Evolutionary conservation across 75 land plant species (phyloP).

Genomic region (Pinus taeda): DNA sequence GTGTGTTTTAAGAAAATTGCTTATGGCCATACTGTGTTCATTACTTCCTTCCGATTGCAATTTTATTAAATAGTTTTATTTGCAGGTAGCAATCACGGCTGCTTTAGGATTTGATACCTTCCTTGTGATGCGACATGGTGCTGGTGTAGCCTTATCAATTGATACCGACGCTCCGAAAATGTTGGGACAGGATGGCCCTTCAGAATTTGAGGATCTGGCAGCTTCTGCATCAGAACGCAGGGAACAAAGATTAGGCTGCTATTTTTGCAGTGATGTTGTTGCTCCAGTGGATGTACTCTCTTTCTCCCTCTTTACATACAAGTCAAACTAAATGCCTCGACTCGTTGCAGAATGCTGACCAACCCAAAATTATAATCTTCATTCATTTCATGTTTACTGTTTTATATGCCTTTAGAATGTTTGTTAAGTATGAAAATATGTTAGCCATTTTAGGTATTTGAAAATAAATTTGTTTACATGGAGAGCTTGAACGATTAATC

Average conservation of each 20-base stretch:
- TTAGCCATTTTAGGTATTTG: not conserved
- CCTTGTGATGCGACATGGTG: slow-evolving; percentile 99
- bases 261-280: slow-evolving; percentile 98
- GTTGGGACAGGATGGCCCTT: slow-evolving; percentile 7
- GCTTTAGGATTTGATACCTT: slow-evolving; percentile 97
- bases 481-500: slow-evolving; percentile 2
- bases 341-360: too few species aligned
- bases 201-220: slow-evolving; percentile 10
- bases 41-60: not conserved
- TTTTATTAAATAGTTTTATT: not conserved
- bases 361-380: not conserved
- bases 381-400: not conserved
- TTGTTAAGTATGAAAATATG: not conserved
- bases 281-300: slow-evolving; percentile 91
- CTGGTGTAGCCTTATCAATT: slow-evolving; percentile 35
- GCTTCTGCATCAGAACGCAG: slow-evolving; percentile 15
- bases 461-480: not conserved
- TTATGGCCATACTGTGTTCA: not conserved
- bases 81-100: slow-evolving; percentile 91
- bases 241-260: slow-evolving; percentile 77
- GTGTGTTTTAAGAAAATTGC: not conserved
- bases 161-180: slow-evolving; percentile 11
- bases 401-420: not conserved
- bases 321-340: too few species aligned
- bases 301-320: too few species aligned